Evolutionary conservation across 768 basidiomycete genomes (phyloP).

Genomic region (Termitomyces sp.): DNA sequence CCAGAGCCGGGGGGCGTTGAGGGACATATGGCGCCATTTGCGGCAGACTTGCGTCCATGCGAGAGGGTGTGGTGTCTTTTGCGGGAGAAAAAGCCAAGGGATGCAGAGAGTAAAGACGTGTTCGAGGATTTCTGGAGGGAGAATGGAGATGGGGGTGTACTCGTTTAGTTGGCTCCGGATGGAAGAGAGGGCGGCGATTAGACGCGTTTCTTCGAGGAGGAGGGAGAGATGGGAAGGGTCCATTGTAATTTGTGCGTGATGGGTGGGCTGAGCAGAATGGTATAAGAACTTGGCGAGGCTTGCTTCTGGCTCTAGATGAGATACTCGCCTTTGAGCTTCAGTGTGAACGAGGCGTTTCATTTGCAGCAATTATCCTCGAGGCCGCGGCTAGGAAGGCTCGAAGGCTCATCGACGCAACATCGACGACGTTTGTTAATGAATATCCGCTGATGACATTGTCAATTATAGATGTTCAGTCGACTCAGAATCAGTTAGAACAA

Average conservation of each 20-base stretch:
- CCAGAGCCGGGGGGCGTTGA: conserved; percentile 39
- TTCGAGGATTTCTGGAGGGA: conserved; percentile 42
- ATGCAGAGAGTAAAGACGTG: conserved; percentile 37
- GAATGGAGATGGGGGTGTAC: conserved; percentile 26
- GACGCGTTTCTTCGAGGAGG: conserved; percentile 26
- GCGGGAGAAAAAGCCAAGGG: conserved; percentile 32
- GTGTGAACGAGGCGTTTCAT: neutral
- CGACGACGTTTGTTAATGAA: too few relatives aligned
- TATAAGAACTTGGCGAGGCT: neutral
- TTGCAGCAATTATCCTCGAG: conserved; percentile 1
- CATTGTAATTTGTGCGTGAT: neutral
- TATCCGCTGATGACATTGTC: neutral
- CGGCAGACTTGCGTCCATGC: conserved; percentile 43
- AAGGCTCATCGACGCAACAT: too few relatives aligned
- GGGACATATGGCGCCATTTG: conserved; percentile 34
- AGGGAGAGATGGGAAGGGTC: conserved; percentile 11
- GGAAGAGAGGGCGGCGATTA: conserved; percentile 26
- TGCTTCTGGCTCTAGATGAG: neutral
- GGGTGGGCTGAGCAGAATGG: neutral
- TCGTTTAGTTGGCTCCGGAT: conserved; percentile 28
- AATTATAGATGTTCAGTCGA: neutral
- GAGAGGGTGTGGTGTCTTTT: conserved; percentile 30
- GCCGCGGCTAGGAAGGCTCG: neutral
- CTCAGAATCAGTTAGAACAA: neutral
- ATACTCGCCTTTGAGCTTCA: neutral